Evolutionary conservation across 169 alveolate species (phyloP).

Genomic region (Plasmodium fragile): DNA sequence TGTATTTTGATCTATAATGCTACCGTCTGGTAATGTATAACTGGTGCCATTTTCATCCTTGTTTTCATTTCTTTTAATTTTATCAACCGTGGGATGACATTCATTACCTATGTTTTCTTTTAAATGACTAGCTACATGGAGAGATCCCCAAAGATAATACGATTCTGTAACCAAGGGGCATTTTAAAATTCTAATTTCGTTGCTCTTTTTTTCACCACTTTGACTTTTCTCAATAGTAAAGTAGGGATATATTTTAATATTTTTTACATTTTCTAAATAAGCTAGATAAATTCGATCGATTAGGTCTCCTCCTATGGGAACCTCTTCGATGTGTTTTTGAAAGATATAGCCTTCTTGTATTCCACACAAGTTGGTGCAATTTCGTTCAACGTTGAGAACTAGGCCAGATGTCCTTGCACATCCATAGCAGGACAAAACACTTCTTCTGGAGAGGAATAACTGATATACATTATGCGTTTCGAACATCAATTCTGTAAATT

Average conservation of each 20-base stretch:
- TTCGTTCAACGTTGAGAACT: constrained; percentile 84
- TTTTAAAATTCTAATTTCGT: constrained; percentile 58
- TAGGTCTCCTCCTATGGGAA: constrained; percentile 85
- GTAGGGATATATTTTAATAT: constrained; percentile 78
- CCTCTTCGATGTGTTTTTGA: constrained; percentile 82
- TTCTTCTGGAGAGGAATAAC: constrained; percentile 81
- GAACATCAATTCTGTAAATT: constrained; percentile 79
- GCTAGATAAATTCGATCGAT: constrained; percentile 80
- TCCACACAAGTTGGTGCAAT: constrained; percentile 82
- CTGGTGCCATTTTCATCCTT: constrained; percentile 30
- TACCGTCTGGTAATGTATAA: constrained; percentile 85
- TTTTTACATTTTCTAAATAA: constrained; percentile 74
- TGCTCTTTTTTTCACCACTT: constrained; percentile 28
- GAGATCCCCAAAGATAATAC: constrained; percentile 82
- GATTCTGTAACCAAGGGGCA: constrained; percentile 81
- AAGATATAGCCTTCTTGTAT: constrained; percentile 82
- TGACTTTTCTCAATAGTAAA: constrained; percentile 47
- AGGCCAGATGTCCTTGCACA: constrained; percentile 83
- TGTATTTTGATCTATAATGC: constrained; percentile 61
- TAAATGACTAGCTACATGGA: constrained; percentile 80
- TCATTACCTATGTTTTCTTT: constrained; percentile 78
- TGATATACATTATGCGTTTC: constrained; percentile 81
- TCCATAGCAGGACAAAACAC: constrained; percentile 84
- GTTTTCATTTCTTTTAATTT: constrained; percentile 23
- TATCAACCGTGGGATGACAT: constrained; percentile 28